Evolutionary conservation across 441 rosid species (phyloP).

Genomic region (Biscutella laevigata): DNA sequence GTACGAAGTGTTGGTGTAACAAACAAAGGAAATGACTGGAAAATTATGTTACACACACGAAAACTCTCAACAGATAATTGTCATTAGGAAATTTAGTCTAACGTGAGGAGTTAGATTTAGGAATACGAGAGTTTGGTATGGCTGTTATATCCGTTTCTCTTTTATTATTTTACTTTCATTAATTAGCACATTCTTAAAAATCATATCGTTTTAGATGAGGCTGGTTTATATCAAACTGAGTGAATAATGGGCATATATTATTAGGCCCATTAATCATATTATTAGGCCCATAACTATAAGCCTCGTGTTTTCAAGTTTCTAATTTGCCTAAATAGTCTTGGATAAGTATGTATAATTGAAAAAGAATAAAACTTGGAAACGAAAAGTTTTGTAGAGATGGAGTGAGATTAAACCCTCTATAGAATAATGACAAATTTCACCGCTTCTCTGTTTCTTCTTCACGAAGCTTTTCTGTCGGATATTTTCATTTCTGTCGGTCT

Average conservation of each 20-base stretch:
- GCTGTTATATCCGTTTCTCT: slow-evolving; percentile 24
- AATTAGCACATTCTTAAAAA: background rate
- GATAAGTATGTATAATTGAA: no score
- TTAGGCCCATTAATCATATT: no score
- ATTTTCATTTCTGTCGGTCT: no score
- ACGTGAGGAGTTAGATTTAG: slow-evolving; percentile 12
- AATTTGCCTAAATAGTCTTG: no score
- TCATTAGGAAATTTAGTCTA: slow-evolving; percentile 4
- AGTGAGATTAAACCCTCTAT: no score
- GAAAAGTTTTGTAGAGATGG: no score
- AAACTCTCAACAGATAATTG: background rate
- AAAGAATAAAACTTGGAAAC: no score
- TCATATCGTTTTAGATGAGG: background rate
- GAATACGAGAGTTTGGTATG: slow-evolving; percentile 18
- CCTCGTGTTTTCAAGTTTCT: no score
- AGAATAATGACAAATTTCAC: no score
- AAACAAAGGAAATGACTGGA: background rate
- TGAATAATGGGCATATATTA: background rate
- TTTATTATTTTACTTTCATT: background rate
- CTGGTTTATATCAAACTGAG: slow-evolving; percentile 2
- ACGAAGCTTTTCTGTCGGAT: no score
- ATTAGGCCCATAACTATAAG: no score
- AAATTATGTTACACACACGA: slow-evolving; percentile 9
- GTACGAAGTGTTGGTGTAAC: background rate
- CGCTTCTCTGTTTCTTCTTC: no score